phyloP scores from a whole-genome alignment of 163 green algal genomes.

The Prototheca cutis region DNA sequence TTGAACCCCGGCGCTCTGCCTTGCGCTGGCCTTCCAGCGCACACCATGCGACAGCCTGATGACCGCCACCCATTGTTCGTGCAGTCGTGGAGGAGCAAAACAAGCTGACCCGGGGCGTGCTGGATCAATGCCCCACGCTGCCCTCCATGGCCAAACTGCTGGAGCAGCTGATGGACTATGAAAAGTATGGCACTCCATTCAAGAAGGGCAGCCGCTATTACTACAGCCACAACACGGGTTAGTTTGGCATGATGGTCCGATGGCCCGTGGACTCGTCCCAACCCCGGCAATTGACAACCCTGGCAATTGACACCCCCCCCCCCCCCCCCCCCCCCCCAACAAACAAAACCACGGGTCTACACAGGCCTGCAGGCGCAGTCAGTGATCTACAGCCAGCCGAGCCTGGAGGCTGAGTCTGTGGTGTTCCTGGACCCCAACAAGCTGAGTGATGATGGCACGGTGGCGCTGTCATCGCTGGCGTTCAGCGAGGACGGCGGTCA shows the following conservation, averaged over 20 bases:
- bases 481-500: slow-evolving; percentile 72
- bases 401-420: slow-evolving; percentile 33
- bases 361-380: slow-evolving; percentile 68
- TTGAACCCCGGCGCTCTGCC: too few species aligned
- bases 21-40: too few species aligned
- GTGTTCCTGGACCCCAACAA: slow-evolving; percentile 91
- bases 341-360: too few species aligned
- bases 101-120: slow-evolving; percentile 45
- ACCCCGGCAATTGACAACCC: too few species aligned
- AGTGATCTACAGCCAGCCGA: slow-evolving; percentile 53
- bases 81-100: slow-evolving; percentile 75
- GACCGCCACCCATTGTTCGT: too few species aligned
- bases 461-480: slow-evolving; percentile 41
- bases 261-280: too few species aligned
- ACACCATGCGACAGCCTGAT: too few species aligned
- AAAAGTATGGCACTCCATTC: slow-evolving; percentile 59
- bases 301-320: background rate
- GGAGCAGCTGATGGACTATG: slow-evolving; percentile 65
- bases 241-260: too few species aligned
- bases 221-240: slow-evolving; percentile 74
- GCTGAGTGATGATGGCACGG: slow-evolving; percentile 61
- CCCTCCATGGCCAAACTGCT: slow-evolving; percentile 53
- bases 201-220: slow-evolving; percentile 58
- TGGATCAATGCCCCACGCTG: slow-evolving; percentile 47
- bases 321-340: background rate